Evolutionary conservation across 2,329 filamentous ascomycete species (phyloP).

Genomic region (Pseudogymnoascus sp.): DNA sequence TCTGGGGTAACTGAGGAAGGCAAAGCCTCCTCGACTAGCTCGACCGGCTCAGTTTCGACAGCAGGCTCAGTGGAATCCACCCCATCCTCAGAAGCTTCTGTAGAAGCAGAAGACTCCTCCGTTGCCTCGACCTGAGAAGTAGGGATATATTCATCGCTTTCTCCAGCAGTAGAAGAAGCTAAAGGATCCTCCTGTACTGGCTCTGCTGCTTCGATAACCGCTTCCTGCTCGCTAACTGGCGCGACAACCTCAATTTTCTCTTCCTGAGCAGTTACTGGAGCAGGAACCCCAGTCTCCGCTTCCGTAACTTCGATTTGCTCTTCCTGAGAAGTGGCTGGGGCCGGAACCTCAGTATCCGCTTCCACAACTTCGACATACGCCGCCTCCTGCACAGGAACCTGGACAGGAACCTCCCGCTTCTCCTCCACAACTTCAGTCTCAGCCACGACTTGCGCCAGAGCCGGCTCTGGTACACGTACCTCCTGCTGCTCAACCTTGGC

Average conservation of each 20-base stretch:
- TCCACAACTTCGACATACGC: not conserved
- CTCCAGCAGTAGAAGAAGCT: not conserved
- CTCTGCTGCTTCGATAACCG: not conserved
- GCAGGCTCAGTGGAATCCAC: not conserved
- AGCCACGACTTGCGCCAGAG: not conserved
- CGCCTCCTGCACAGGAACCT: not conserved
- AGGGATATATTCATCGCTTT: not conserved
- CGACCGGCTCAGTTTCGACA: not conserved
- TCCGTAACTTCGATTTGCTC: not conserved
- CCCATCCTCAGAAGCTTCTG: not conserved
- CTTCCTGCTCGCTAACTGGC: not conserved
- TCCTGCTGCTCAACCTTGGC: not conserved
- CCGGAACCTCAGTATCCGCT: not conserved
- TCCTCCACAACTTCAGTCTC: not conserved
- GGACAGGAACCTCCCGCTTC: not conserved
- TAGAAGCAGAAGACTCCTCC: not conserved
- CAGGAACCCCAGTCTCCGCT: not conserved
- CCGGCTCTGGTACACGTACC: not conserved
- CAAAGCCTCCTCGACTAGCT: not conserved
- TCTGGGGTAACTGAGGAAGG: not conserved
- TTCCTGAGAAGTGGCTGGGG: not conserved
- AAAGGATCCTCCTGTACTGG: not conserved
- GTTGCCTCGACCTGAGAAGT: not conserved
- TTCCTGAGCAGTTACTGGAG: not conserved
- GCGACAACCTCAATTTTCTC: not conserved